Evolutionary conservation across 805 yeast genomes (phyloP).

Genomic region (Wickerhamiella hasegawae): DNA sequence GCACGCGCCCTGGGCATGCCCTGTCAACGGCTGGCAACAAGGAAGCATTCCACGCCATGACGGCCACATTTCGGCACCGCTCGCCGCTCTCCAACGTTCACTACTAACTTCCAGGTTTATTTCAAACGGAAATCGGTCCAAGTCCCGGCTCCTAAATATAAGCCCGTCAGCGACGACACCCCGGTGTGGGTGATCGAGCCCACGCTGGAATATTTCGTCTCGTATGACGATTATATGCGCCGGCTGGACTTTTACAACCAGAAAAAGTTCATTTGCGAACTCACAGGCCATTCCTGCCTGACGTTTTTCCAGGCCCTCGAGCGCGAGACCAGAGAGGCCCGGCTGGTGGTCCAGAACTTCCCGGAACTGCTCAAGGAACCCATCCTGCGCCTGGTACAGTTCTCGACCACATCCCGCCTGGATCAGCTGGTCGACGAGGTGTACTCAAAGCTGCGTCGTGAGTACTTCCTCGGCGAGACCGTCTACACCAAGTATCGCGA

Average conservation of each 20-base stretch:
- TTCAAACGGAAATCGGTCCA: slow-evolving; percentile 24
- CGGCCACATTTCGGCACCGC: no score
- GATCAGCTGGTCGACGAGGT: slow-evolving; percentile 82
- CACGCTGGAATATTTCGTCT: slow-evolving; percentile 77
- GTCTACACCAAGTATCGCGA: slow-evolving; percentile 41
- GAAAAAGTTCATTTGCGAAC: slow-evolving; percentile 83
- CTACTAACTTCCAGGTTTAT: slow-evolving; percentile 19
- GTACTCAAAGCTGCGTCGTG: slow-evolving; percentile 57
- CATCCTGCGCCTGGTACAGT: slow-evolving; percentile 70
- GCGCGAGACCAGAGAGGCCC: slow-evolving; percentile 39
- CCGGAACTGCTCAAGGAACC: slow-evolving; percentile 91
- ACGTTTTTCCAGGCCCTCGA: slow-evolving; percentile 80
- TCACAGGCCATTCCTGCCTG: slow-evolving; percentile 83
- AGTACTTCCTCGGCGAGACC: slow-evolving; percentile 82
- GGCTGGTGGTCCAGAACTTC: slow-evolving; percentile 56
- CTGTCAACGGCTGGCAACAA: no score
- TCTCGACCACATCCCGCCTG: slow-evolving; percentile 62
- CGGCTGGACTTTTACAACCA: slow-evolving; percentile 26
- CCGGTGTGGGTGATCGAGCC: slow-evolving; percentile 70
- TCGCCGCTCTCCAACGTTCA: no score
- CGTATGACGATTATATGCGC: slow-evolving; percentile 58
- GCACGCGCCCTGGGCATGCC: no score
- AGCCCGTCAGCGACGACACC: slow-evolving; percentile 22
- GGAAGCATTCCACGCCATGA: no score
- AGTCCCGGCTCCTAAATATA: slow-evolving; percentile 15